Percentiles rank a stretch among this genome's conserved stretches.
phyloP scores from a whole-genome alignment of 2,329 filamentous ascomycete species.

The Fusarium scirpi region DNA sequence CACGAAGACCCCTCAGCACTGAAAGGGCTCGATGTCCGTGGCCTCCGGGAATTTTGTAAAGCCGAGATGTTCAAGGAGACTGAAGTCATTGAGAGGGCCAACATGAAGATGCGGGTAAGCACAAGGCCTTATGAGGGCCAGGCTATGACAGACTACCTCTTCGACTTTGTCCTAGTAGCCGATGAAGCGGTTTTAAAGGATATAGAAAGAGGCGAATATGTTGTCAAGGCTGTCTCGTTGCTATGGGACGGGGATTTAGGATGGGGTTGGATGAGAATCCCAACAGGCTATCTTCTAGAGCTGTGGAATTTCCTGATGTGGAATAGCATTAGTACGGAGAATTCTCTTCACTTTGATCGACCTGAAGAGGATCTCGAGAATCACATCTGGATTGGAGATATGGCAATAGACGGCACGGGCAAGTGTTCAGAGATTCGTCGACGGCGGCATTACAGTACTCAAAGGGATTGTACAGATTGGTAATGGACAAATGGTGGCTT shows the following conservation, averaged over 20 bases:
- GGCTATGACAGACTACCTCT: constrained; percentile 1
- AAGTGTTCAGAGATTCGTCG: not conserved
- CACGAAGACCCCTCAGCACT: not conserved
- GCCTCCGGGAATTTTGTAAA: not conserved
- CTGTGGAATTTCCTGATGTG: not conserved
- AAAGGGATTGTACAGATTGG: no score
- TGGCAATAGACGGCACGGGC: not conserved
- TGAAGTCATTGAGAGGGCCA: fast-evolving
- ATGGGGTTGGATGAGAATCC: constrained; percentile 26
- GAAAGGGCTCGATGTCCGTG: not conserved
- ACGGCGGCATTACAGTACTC: not conserved
- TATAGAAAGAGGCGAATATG: not conserved
- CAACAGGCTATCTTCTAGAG: constrained; percentile 21
- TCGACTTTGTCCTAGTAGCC: not conserved
- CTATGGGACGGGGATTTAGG: fast-evolving
- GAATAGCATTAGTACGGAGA: no score
- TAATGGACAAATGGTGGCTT: no score
- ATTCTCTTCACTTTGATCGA: fast-evolving
- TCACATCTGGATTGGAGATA: not conserved
- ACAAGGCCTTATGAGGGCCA: not conserved
- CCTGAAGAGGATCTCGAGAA: not conserved
- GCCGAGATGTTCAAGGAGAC: not conserved
- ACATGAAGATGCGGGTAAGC: fast-evolving
- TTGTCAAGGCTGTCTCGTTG: not conserved
- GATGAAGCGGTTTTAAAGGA: not conserved